Evolutionary conservation across 371 early-diverging fungal species (phyloP), one percentile per base, ranked within the genome.

Genomic region (Circinella minor): DNA sequence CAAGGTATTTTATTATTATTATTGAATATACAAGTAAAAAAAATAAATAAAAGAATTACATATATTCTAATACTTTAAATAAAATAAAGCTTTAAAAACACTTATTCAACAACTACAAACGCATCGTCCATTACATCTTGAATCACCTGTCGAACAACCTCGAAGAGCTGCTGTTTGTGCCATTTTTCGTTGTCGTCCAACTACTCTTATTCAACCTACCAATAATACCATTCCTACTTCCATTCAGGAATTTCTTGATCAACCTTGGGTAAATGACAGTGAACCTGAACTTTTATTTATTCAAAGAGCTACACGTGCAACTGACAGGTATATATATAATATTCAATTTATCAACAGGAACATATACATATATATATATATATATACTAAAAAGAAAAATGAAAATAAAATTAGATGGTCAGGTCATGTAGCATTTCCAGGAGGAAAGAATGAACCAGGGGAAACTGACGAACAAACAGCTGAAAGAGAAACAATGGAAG

Each of bases 401-500:
- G 3, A 36, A 46, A 38, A 1, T 3, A 27, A 17, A 27, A 17
- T 27, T 36, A 82, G 83, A 63, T 83, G 93, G 92, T 88, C 89
- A 48, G 92, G 92, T 8, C 93, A 93, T 82, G 90, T 91, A 60
- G 89, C 91, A 3, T 89, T 91, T 70, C 91, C 91, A 1, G 93
- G 93, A 4, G 93, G 93, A 18, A 90, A 90, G 67, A 83, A 84
- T 17, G 91, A 91, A 65, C 70, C 79, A 11, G 77, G 74, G 14
- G 91, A 93, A 68, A 86, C 86, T 20, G 89, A 90, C 65, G 84
- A 86, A 61, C 88, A 88, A 11, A 90, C 93, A 3, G 91, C 87
- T 4, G 84, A 80, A 63, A 70, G 93, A 70, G 93, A 93, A 72
- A 88, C 88, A 0, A 37, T 80, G 43, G 93, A 93, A 74, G 93